Evolutionary conservation across 2,329 filamentous ascomycete genomes (phyloP), one percentile per base, ranked within the genome.

Genomic region (Blastomyces gilchristii): DNA sequence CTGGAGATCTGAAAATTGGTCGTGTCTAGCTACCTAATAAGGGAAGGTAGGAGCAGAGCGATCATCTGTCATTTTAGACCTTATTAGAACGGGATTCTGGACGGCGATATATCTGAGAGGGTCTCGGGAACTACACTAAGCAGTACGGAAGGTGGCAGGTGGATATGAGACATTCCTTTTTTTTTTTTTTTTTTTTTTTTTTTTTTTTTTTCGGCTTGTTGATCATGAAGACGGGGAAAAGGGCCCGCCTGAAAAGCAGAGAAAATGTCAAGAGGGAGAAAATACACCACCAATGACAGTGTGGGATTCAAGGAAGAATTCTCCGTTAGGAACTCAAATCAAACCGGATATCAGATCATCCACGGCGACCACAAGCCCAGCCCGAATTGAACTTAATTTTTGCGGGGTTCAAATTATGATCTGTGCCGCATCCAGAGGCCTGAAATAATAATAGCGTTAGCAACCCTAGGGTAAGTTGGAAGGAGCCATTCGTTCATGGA

Each of bases 311-410:
- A 14, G 25, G 41, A 49, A 49, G 45, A 49, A 25, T 25, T 37
- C 34, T 41, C 18, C 54, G 16, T 22, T 43, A 3, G 54, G 39
- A 25, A 41, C n/a, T 57, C 41, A 43, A 43, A 7, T 25, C 6
- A 22, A 16, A 39, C 11, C 41, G 6, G 31, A 37, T 43, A 41
- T 57, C 54, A 25, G 34, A 57, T 57, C 18, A 41, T 57, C 7
- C 43, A 57, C 37, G 54, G 54, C n/a, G 54, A 57, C 54, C n/a
- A 57, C 34, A 57, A n/a, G 54, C 37, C 37, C 54, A 57, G 54
- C 54, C 54, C 54, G 34, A 57, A 41, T 41, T 39, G 54, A 57
- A 57, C n/a, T 41, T 18, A 22, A 28, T 28, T 47, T 47, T 47
- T 49, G 57, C 57, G 57, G 57, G 57, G 57, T 47, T 45, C 18